Conservation (phyloP, 2,329 filamentous ascomycete genomes). For the Epichloe gansuensis region DNA sequence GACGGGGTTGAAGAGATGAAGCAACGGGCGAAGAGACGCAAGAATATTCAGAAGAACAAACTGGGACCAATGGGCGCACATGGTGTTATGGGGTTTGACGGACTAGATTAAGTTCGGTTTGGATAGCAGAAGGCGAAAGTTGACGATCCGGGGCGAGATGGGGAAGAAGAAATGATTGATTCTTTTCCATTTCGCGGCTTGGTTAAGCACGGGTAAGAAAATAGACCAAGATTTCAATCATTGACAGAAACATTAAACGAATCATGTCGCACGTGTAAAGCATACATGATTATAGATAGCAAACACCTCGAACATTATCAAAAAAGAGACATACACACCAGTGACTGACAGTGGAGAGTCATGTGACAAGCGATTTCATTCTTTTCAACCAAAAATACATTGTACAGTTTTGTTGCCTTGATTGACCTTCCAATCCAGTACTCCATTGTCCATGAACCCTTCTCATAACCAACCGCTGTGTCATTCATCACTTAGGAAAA, state of each 20-base stretch:
- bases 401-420: not conserved
- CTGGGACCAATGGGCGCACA: slow-evolving; percentile 39
- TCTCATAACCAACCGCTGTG: not conserved
- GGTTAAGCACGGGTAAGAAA: not conserved
- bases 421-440: not conserved
- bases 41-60: slow-evolving; percentile 28
- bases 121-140: not conserved
- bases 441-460: not conserved
- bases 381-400: not conserved
- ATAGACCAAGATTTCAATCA: not conserved
- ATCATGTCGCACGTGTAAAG: too few species aligned
- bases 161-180: not conserved
- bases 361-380: not conserved
- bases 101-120: slow-evolving; percentile 24
- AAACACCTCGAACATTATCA: too few species aligned
- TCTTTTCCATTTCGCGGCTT: not conserved
- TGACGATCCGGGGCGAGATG: not conserved
- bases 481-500: not conserved
- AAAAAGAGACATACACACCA: too few species aligned
- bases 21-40: slow-evolving; percentile 33
- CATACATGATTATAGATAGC: too few species aligned
- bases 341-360: too few species aligned
- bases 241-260: too few species aligned
- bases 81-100: slow-evolving; percentile 38
- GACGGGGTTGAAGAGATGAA: slow-evolving; percentile 27